Percentiles rank a stretch among this genome's conserved stretches.
phyloP scores from a whole-genome alignment of 345 rosid genomes.

The Eucalyptus camaldulensis region DNA sequence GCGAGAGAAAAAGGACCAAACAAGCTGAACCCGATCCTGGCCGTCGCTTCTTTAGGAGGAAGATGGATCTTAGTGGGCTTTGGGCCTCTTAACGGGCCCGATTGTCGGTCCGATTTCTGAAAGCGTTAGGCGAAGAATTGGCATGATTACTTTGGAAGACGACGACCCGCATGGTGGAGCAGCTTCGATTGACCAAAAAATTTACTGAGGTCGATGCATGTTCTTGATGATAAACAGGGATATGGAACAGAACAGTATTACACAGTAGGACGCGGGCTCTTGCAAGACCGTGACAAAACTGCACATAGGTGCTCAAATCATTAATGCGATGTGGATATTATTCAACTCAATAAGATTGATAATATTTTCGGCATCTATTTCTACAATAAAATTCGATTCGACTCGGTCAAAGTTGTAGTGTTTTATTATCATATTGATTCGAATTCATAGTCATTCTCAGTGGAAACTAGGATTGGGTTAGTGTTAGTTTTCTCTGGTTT shows the following conservation, averaged over 20 bases:
- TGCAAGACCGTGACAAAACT: not conserved
- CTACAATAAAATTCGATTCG: not conserved
- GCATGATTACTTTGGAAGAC: not conserved
- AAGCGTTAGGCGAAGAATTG: not conserved
- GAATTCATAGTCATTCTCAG: not conserved
- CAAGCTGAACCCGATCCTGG: not conserved
- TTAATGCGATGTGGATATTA: accelerated
- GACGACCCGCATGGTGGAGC: not conserved
- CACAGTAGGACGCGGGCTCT: not conserved
- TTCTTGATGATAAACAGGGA: not conserved
- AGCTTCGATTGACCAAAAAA: not conserved
- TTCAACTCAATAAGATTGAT: not conserved
- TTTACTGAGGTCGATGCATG: not conserved
- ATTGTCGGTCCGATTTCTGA: not conserved
- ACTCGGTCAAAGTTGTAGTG: not conserved
- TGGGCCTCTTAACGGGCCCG: not conserved
- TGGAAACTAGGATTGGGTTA: not conserved
- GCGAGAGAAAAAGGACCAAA: not conserved
- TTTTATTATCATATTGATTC: not conserved
- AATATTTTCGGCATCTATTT: accelerated
- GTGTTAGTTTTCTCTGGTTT: not conserved
- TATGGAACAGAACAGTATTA: not conserved
- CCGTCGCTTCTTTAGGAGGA: not conserved
- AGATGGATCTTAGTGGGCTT: not conserved
- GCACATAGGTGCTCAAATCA: not conserved